phyloP scores from a whole-genome alignment of 2,329 filamentous ascomycete genomes.

The Ophiostoma tasmaniense region DNA sequence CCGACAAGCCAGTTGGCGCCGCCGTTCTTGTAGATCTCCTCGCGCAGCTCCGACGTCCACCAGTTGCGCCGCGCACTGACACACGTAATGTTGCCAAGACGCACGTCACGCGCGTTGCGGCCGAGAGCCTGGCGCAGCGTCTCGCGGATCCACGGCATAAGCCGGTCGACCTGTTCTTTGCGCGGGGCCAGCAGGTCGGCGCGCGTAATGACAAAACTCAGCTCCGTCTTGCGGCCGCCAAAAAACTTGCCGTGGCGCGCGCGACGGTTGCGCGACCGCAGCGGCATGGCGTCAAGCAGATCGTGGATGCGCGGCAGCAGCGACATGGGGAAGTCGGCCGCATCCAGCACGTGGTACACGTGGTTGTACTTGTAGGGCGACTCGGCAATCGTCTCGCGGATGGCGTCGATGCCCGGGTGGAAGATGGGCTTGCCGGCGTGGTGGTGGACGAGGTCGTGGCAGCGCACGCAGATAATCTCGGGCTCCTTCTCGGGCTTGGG shows the following conservation, averaged over 20 bases:
- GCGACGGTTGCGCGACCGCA: constrained; percentile 73
- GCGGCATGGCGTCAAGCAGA: constrained; percentile 60
- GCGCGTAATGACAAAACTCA: constrained; percentile 86
- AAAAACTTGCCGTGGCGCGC: constrained; percentile 59
- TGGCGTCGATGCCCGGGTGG: constrained; percentile 71
- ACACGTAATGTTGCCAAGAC: constrained; percentile 78
- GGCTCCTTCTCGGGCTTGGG: background rate
- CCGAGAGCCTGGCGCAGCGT: constrained; percentile 72
- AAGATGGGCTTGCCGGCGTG: constrained; percentile 61
- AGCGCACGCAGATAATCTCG: constrained; percentile 71
- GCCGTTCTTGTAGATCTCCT: constrained; percentile 74
- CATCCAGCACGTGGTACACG: constrained; percentile 90
- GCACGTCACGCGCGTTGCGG: constrained; percentile 54
- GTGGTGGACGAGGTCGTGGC: constrained; percentile 74
- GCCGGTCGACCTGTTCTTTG: constrained; percentile 71
- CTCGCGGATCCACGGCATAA: constrained; percentile 78
- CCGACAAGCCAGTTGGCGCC: constrained; percentile 93
- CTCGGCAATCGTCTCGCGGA: constrained; percentile 76
- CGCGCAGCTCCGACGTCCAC: constrained; percentile 83
- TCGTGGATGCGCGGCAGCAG: constrained; percentile 68
- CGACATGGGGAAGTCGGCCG: constrained; percentile 94
- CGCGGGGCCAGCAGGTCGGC: constrained; percentile 77
- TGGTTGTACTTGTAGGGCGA: constrained; percentile 88
- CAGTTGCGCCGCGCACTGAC: constrained; percentile 80
- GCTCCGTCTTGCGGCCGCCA: constrained; percentile 59